These are phyloP conservation scores for Mycothermus thermophilus DNA, from an alignment of 495 filamentous ascomycete genomes.

Conservation along the genomic window DNA sequence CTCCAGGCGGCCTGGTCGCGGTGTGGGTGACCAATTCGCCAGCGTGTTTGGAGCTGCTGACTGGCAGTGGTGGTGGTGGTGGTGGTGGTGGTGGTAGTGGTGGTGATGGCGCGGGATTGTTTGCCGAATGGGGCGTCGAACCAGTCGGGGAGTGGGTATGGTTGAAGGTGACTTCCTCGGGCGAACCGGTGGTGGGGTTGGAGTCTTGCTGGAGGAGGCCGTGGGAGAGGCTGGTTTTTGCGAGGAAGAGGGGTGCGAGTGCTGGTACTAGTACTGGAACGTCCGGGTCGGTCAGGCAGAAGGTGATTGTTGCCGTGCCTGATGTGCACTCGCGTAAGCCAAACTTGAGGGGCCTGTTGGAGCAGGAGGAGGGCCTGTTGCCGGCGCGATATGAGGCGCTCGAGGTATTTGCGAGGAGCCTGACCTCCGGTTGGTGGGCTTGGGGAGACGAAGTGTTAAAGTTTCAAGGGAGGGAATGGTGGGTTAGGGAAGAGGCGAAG, in stretches of 20 bases:
- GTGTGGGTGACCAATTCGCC: constrained; percentile 85
- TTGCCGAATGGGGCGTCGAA: constrained; percentile 49
- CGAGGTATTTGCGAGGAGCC: constrained; percentile 78
- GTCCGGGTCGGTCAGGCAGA: constrained; percentile 4
- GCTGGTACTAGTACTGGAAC: constrained; percentile 14
- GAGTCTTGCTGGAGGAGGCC: constrained; percentile 65
- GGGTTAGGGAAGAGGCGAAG: constrained; percentile 29
- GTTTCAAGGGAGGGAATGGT: constrained; percentile 60
- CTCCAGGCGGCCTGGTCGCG: constrained; percentile 43
- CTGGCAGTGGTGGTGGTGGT: constrained; percentile 15
- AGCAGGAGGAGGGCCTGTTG: constrained; percentile 28
- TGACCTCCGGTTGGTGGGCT: constrained; percentile 78
- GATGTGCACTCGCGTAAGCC: constrained; percentile 91
- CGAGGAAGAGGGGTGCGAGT: constrained; percentile 23
- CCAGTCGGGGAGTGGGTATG: constrained; percentile 78
- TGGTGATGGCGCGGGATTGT: constrained; percentile 22
- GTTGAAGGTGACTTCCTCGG: constrained; percentile 64
- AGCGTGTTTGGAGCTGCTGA: constrained; percentile 43
- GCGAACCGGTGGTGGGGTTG: constrained; percentile 56
- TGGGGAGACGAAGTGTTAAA: constrained; percentile 80
- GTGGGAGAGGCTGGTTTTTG: constrained; percentile 74
- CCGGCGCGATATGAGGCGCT: constrained; percentile 45
- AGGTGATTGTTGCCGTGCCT: constrained; percentile 63
- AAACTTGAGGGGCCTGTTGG: constrained; percentile 33
- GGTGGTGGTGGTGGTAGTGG: too few species aligned